These are phyloP conservation scores for Hypoxylon fragiforme DNA, from an alignment of 495 filamentous ascomycete species.

Conservation along the genomic window DNA sequence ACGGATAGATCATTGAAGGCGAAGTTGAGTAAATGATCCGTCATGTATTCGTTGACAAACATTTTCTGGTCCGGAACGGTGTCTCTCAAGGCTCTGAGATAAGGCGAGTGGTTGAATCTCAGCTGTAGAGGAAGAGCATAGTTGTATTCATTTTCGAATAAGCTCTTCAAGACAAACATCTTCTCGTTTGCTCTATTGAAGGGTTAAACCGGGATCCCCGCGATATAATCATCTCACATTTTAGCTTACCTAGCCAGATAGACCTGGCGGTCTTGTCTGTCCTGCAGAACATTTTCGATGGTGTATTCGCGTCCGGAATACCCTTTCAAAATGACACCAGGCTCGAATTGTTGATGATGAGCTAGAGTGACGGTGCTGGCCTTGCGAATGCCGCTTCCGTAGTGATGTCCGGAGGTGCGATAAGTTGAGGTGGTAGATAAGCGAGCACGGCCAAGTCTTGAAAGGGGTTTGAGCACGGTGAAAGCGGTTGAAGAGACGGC, in stretches of 20 bases:
- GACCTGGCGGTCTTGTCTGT: constrained; percentile 41
- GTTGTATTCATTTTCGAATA: constrained; percentile 46
- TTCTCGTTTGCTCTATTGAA: constrained; percentile 39
- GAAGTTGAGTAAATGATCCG: constrained; percentile 49
- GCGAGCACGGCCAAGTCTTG: constrained; percentile 26
- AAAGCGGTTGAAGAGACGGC: constrained; percentile 32
- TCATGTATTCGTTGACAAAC: constrained; percentile 54
- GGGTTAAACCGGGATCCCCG: constrained; percentile 20
- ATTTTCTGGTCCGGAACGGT: constrained; percentile 51
- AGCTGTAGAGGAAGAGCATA: constrained; percentile 46
- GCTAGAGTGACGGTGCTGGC: constrained; percentile 26
- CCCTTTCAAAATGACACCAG: constrained; percentile 37
- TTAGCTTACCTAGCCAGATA: constrained; percentile 38
- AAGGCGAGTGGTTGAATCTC: constrained; percentile 42
- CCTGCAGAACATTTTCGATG: constrained; percentile 44
- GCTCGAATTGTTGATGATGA: constrained; percentile 24
- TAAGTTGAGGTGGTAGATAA: constrained; percentile 26
- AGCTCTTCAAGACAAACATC: constrained; percentile 48
- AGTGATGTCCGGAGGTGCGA: constrained; percentile 18
- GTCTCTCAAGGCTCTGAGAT: constrained; percentile 45
- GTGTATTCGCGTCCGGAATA: constrained; percentile 43
- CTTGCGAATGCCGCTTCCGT: constrained; percentile 32
- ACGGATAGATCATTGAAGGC: constrained; percentile 45
- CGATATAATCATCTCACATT: constrained; percentile 3
- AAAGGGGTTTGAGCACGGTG: constrained; percentile 33